phyloP scores from a whole-genome alignment of 2,329 filamentous ascomycete species.

The Drechslera avenae region DNA sequence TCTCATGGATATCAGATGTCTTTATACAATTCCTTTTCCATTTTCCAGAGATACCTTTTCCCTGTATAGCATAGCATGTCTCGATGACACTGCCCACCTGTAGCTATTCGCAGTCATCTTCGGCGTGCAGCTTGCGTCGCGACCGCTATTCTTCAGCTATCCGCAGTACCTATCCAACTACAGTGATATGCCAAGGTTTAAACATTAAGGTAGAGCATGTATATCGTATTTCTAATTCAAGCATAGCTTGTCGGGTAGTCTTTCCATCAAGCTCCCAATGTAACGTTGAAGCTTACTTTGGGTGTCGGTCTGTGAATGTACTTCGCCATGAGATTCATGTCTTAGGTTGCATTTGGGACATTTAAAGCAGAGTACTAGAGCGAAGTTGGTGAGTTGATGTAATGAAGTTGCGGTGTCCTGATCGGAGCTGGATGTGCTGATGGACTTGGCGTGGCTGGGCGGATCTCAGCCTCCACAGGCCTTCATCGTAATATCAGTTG shows the following conservation, averaged over 20 bases:
- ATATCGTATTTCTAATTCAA: neutral
- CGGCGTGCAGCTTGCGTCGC: neutral
- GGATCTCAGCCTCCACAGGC: neutral
- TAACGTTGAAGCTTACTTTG: slow-evolving; percentile 3
- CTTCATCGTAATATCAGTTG: neutral
- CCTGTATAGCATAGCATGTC: neutral
- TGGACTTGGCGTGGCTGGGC: neutral
- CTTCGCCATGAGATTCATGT: neutral
- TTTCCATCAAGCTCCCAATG: neutral
- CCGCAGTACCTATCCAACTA: neutral
- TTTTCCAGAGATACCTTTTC: neutral
- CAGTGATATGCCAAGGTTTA: neutral
- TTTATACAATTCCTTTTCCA: slow-evolving; percentile 1
- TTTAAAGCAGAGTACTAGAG: neutral
- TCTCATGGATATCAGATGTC: neutral
- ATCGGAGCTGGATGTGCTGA: slow-evolving; percentile 4
- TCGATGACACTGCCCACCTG: slow-evolving; percentile 1
- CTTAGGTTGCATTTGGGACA: neutral
- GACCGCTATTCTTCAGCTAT: slow-evolving; percentile 7
- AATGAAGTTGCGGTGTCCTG: neutral
- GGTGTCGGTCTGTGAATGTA: neutral
- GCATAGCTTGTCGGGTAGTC: slow-evolving; percentile 6
- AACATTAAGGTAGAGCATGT: neutral
- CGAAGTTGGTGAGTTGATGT: neutral
- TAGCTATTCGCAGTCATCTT: slow-evolving; percentile 7